These are phyloP conservation scores for Sporothrix pseudoabietina DNA, from an alignment of 2,329 filamentous ascomycete genomes.

Conservation along the genomic window DNA sequence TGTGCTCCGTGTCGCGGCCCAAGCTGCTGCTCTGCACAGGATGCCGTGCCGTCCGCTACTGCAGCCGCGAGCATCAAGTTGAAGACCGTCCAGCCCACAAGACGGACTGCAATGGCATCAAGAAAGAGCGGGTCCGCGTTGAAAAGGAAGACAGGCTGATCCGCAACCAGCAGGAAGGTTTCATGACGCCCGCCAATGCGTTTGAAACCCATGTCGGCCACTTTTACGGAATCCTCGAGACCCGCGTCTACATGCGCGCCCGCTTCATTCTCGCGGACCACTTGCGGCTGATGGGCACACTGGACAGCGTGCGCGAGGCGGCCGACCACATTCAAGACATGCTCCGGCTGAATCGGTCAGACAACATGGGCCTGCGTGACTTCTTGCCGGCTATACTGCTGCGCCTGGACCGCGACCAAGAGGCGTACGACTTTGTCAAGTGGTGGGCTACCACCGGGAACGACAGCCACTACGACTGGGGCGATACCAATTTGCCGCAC, in stretches of 20 bases:
- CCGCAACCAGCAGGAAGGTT: slow-evolving; percentile 30
- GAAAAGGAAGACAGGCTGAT: slow-evolving; percentile 37
- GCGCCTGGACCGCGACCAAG: slow-evolving; percentile 41
- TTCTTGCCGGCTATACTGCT: slow-evolving; percentile 37
- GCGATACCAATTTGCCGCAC: slow-evolving; percentile 39
- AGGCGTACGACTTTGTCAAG: slow-evolving; percentile 52
- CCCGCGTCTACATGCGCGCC: slow-evolving; percentile 45
- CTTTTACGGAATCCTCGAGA: slow-evolving; percentile 42
- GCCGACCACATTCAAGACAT: slow-evolving; percentile 28
- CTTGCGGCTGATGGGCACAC: slow-evolving; percentile 40
- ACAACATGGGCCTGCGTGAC: slow-evolving; percentile 32
- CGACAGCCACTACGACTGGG: slow-evolving; percentile 43
- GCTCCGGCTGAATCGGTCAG: slow-evolving; percentile 29
- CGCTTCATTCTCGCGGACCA: slow-evolving; percentile 39
- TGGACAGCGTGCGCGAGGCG: slow-evolving; percentile 10
- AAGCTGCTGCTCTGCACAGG: slow-evolving; percentile 35
- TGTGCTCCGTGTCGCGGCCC: not conserved
- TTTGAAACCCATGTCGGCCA: slow-evolving; percentile 42
- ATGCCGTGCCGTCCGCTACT: slow-evolving; percentile 39
- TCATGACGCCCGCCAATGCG: slow-evolving; percentile 25
- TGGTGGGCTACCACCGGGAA: slow-evolving; percentile 45
- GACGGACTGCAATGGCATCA: slow-evolving; percentile 36
- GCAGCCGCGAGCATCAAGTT: slow-evolving; percentile 37
- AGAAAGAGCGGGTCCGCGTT: slow-evolving; percentile 32
- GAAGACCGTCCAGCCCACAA: slow-evolving; percentile 37